phyloP scores from a whole-genome alignment of 2,329 filamentous ascomycete species.

The Aschersonia sp. region DNA sequence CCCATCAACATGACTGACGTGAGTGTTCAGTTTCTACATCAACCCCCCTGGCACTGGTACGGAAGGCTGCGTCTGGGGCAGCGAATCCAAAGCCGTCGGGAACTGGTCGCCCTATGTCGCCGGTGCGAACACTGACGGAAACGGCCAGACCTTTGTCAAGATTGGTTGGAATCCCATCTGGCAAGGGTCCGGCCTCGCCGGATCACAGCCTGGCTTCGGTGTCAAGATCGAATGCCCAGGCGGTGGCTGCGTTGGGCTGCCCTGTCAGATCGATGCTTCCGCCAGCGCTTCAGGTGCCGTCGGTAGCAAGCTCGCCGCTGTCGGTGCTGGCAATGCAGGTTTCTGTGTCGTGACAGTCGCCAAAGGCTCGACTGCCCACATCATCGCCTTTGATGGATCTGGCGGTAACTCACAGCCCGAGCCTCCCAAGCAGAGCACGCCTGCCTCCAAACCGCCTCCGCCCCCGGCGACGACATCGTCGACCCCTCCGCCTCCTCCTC shows the following conservation, averaged over 20 bases:
- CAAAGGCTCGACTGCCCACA: constrained; percentile 48
- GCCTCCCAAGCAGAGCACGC: neutral
- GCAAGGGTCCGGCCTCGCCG: constrained; percentile 36
- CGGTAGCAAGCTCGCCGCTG: constrained; percentile 33
- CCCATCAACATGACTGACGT: neutral
- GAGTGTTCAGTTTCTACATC: constrained; percentile 53
- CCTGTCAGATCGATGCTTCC: constrained; percentile 54
- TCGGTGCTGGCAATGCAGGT: constrained; percentile 50
- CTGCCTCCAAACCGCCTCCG: neutral
- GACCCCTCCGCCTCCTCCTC: constrained; percentile 3
- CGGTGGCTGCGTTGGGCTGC: constrained; percentile 54
- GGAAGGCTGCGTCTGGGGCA: constrained; percentile 60
- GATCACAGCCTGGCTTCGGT: constrained; percentile 48
- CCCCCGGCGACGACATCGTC: too few relatives aligned
- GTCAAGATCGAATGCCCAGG: constrained; percentile 55
- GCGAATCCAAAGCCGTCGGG: constrained; percentile 43
- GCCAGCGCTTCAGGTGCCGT: constrained; percentile 40
- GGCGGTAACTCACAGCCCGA: constrained; percentile 14
- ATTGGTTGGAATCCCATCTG: constrained; percentile 68
- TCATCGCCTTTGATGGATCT: constrained; percentile 44
- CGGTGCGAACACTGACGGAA: constrained; percentile 53
- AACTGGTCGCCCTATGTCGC: constrained; percentile 71
- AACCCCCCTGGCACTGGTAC: constrained; percentile 54
- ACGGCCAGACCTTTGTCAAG: constrained; percentile 58
- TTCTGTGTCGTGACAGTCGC: constrained; percentile 70